Conservation (phyloP, 441 rosid genomes). For the Euphorbia schlechtendalii region DNA sequence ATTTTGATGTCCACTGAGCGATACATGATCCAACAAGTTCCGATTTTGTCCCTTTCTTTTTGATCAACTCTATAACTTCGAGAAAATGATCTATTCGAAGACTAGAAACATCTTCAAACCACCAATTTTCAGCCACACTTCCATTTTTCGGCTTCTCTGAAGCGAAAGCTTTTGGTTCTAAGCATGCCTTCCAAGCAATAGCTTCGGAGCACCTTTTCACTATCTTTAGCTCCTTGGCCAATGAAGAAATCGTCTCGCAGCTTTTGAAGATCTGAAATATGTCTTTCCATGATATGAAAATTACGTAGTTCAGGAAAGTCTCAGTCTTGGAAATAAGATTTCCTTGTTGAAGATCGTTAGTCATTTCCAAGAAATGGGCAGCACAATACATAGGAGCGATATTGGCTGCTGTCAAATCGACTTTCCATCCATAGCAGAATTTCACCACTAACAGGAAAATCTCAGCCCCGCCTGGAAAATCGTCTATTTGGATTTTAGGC, state of each 20-base stretch:
- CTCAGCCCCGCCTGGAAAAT: constrained; percentile 45
- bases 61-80: constrained; percentile 38
- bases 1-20: constrained; percentile 39
- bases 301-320: constrained; percentile 30
- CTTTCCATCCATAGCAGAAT: constrained; percentile 51
- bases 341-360: constrained; percentile 33
- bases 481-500: constrained; percentile 24
- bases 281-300: constrained; percentile 48
- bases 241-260: constrained; percentile 36
- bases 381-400: constrained; percentile 41
- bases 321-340: constrained; percentile 45
- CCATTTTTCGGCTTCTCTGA: constrained; percentile 11
- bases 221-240: constrained; percentile 38
- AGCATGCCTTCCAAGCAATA: constrained; percentile 45
- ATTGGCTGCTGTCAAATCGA: constrained; percentile 41
- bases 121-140: constrained; percentile 35
- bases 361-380: constrained; percentile 54
- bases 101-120: constrained; percentile 47
- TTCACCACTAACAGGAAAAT: constrained; percentile 36
- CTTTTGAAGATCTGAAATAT: constrained; percentile 37
- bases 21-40: constrained; percentile 46
- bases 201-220: constrained; percentile 45
- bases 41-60: constrained; percentile 29
- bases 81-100: constrained; percentile 57
- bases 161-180: constrained; percentile 23